phyloP scores from a whole-genome alignment of 257 asterid species.

The Parsonsia alboflavescens region DNA sequence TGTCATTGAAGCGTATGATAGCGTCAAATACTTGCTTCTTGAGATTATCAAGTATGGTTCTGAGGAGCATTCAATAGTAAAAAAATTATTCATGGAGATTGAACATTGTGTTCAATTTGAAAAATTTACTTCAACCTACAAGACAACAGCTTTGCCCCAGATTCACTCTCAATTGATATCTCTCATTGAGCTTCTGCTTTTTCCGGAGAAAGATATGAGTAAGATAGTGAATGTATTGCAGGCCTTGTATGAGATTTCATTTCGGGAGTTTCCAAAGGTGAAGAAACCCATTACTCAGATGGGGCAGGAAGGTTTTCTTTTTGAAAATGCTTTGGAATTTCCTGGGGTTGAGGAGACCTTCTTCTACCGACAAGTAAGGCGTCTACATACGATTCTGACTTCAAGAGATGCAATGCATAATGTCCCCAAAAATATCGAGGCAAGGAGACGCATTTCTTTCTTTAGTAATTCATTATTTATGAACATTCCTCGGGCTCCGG shows the following conservation, averaged over 20 bases:
- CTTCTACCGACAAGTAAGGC: constrained; percentile 72
- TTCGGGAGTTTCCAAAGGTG: constrained; percentile 60
- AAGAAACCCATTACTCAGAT: constrained; percentile 53
- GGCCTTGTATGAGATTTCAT: constrained; percentile 73
- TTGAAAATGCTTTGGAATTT: constrained; percentile 55
- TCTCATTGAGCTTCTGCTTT: constrained; percentile 56
- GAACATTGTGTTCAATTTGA: constrained; percentile 44
- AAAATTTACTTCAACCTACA: constrained; percentile 58
- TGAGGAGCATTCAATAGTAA: constrained; percentile 63
- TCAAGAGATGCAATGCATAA: constrained; percentile 79
- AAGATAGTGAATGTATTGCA: constrained; percentile 64
- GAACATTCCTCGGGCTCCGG: constrained; percentile 95
- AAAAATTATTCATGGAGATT: constrained; percentile 54
- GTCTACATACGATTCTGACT: constrained; percentile 64
- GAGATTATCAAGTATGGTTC: constrained; percentile 58
- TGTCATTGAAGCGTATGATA: constrained; percentile 77
- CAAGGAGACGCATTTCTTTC: constrained; percentile 75
- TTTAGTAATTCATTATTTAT: constrained; percentile 89
- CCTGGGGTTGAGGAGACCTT: constrained; percentile 54
- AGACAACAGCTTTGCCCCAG: constrained; percentile 41
- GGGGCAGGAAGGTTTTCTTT: constrained; percentile 73
- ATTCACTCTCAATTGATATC: constrained; percentile 52
- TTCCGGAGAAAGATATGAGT: constrained; percentile 43
- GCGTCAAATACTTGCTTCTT: constrained; percentile 67
- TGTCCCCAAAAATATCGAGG: constrained; percentile 72